Evolutionary conservation across 164 flowering plant species (phyloP), one percentile per base, ranked within the genome.

Genomic region (Stephania cephalantha): DNA sequence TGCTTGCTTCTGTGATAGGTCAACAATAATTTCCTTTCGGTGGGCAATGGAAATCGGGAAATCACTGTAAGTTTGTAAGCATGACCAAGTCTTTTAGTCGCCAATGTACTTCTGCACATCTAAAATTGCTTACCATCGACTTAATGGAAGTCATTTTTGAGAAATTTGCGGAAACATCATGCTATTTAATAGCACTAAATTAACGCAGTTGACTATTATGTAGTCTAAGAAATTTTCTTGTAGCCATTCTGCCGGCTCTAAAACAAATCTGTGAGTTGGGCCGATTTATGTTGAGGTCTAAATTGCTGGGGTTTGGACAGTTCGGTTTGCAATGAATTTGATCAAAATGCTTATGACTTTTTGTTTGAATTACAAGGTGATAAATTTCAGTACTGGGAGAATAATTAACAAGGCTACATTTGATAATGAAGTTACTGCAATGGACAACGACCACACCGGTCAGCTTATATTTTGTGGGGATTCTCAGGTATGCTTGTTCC

Each of bases 371-470:
- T 48, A 74, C 46, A 84, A 94, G 98, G 98, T 94, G 48, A 88
- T 90, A 76, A 95, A 95, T 91, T 93, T 91, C 79, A 95, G 98
- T 84, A 95, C 97, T 22, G 98, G 98, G 35, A 88, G 97, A 77
- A 78, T 82, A 31, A 85, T 93, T 46, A 83, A 81, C 68, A 92
- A 92, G 76, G 74, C 83, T 52, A 75, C 73, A 1, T 81, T 95
- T 75, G 95, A 84, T 75, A 82, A 79, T 74, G 91, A 85, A 81
- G 86, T 93, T 70, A 90, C 97, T 31, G 87, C 97, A 25, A 84
- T 92, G 90, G 98, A 95, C 79, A 89, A 91, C 81, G 99, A 93
- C 83, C 98, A 92, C 78, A 92, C 99, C 75, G 99, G 99, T 73
- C 97, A 92, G 63, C 89, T 93, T 74, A 83, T 95, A 44, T 95